Conservation (phyloP, 2,329 filamentous ascomycete genomes). For the Cryoendolithus antarcticus region DNA sequence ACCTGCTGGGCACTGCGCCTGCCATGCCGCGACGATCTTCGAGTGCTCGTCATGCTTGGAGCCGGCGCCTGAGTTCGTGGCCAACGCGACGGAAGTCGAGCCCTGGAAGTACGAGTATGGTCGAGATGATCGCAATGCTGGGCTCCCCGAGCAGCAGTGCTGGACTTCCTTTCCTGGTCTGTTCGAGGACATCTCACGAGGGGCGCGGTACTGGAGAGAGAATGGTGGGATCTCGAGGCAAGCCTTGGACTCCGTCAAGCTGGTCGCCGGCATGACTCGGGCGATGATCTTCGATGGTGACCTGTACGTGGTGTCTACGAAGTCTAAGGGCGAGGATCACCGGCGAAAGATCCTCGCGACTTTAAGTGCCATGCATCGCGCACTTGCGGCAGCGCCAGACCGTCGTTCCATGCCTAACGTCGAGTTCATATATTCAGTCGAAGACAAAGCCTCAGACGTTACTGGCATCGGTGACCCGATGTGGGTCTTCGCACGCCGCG, state of each 20-base stretch:
- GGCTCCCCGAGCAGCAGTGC: constrained; percentile 11
- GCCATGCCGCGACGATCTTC: constrained; percentile 9
- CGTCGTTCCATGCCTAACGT: constrained; percentile 39
- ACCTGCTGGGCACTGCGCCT: constrained; percentile 12
- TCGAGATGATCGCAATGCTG: constrained; percentile 9
- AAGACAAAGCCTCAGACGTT: constrained; percentile 13
- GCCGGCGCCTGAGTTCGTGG: constrained; percentile 2
- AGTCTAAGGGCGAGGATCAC: constrained; percentile 10
- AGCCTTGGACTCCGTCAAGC: constrained; percentile 12
- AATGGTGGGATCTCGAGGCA: constrained; percentile 8
- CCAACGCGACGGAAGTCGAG: constrained; percentile 6
- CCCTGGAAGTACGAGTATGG: constrained; percentile 8
- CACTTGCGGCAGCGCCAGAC: constrained; percentile 33
- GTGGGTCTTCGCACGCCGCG: constrained; percentile 35
- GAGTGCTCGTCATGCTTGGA: constrained; percentile 11
- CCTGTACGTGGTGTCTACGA: constrained; percentile 23
- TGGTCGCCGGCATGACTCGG: constrained; percentile 12
- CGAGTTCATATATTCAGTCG: constrained; percentile 40
- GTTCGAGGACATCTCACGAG: constrained; percentile 16
- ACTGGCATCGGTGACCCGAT: constrained; percentile 28
- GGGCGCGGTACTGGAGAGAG: constrained; percentile 7
- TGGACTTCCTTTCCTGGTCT: constrained; percentile 13
- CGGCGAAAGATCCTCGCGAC: constrained; percentile 29
- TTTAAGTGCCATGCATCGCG: constrained; percentile 42
- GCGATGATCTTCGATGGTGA: constrained; percentile 22